Percentiles rank a stretch among this genome's conserved stretches.
Conservation (phyloP, 176 grass and related monocot genomes). For the Rhynchospora tenuis region DNA sequence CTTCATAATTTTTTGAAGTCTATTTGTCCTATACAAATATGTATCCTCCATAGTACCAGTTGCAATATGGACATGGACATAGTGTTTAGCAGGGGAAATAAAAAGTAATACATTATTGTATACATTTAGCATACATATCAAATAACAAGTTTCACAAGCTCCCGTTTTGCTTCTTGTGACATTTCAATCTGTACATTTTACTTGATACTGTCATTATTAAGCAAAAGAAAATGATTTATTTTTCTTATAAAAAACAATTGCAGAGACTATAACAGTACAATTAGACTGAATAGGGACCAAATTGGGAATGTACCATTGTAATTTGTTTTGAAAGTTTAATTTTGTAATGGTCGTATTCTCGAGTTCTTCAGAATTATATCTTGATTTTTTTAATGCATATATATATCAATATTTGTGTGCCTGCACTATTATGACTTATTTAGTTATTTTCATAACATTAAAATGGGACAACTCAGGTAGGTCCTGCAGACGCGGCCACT, state of each 20-base stretch:
- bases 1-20: not conserved
- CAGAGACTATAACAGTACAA: no score
- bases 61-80: not conserved
- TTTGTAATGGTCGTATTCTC: not conserved
- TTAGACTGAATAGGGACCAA: not conserved
- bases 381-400: not conserved
- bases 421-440: not conserved
- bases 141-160: not conserved
- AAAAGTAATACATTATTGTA: not conserved
- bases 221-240: not conserved
- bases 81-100: not conserved
- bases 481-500: constrained; percentile 39
- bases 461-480: constrained; percentile 30
- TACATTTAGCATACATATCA: not conserved
- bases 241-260: no score
- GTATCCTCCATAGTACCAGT: not conserved
- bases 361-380: not conserved
- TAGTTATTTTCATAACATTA: not conserved
- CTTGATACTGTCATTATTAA: not conserved
- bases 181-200: not conserved
- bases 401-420: not conserved
- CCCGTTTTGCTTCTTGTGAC: not conserved
- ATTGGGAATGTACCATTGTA: not conserved
- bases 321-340: not conserved
- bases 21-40: not conserved